These are phyloP conservation scores for Pterula multifida DNA, from an alignment of 1,284 basidiomycete species.

Conservation along the genomic window DNA sequence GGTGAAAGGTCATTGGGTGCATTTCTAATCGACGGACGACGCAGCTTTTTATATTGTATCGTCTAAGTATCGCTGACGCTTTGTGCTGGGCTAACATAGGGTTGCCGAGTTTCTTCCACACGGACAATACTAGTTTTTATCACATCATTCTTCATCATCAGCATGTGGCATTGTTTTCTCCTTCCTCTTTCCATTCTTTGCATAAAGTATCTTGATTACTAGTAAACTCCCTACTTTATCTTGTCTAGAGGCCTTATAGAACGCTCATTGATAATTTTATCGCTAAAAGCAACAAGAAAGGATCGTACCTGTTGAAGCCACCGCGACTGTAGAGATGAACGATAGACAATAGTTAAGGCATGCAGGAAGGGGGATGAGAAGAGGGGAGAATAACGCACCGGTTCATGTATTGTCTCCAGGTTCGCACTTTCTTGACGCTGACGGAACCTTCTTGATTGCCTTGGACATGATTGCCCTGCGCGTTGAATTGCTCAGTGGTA, in stretches of 20 bases:
- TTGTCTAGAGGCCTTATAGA: conserved; percentile 50
- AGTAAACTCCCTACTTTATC: conserved; percentile 36
- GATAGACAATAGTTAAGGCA: not conserved
- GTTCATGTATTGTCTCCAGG: conserved; percentile 97
- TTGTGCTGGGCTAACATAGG: no score
- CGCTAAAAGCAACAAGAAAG: not conserved
- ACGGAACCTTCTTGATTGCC: conserved; percentile 75
- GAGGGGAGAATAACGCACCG: conserved; percentile 32
- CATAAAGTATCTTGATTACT: not conserved
- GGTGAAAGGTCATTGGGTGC: conserved; percentile 60
- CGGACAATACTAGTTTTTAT: no score
- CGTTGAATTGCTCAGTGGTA: conserved; percentile 2
- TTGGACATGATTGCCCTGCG: conserved; percentile 69
- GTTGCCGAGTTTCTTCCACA: no score
- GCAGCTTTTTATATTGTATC: no score
- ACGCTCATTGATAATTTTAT: conserved; percentile 8
- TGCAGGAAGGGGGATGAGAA: conserved; percentile 1
- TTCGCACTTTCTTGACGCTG: conserved; percentile 78
- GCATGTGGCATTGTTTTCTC: not conserved
- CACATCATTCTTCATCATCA: no score
- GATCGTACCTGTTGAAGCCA: conserved; percentile 76
- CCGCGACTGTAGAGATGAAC: conserved; percentile 47
- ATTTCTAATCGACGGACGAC: conserved; percentile 52
- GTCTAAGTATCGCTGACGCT: no score
- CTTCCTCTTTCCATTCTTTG: not conserved